A percentile compares a stretch with the other conserved stretches of the same genome.
These are phyloP conservation scores for Xylogone sp. DNA, from an alignment of 2,329 filamentous ascomycete species.

Conservation along the genomic window DNA sequence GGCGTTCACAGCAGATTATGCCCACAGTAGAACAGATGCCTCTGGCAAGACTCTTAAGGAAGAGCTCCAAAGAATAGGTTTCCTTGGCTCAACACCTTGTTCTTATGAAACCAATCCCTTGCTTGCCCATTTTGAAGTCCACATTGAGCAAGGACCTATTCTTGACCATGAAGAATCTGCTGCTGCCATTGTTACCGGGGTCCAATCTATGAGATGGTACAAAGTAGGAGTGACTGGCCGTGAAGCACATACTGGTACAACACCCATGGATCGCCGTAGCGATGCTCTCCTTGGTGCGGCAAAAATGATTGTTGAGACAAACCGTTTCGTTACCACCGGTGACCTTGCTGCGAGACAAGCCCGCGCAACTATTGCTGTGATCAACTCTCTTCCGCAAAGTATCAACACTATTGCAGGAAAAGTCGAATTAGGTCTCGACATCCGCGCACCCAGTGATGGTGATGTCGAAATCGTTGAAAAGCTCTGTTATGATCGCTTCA, in stretches of 20 bases:
- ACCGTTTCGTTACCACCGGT: neutral
- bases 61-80: conserved; percentile 67
- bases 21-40: conserved; percentile 58
- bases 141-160: conserved; percentile 74
- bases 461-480: conserved; percentile 12
- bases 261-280: conserved; percentile 56
- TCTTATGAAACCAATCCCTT: conserved; percentile 57
- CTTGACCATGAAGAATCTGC: conserved; percentile 59
- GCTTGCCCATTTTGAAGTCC: conserved; percentile 74
- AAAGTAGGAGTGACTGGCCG: conserved; percentile 59
- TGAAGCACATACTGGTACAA: conserved; percentile 70
- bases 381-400: conserved; percentile 12
- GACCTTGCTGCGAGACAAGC: neutral
- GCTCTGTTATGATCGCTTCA: conserved; percentile 8
- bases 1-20: conserved; percentile 56
- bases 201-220: conserved; percentile 73
- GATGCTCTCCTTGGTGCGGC: conserved; percentile 63
- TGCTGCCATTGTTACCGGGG: conserved; percentile 65
- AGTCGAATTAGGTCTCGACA: conserved; percentile 10
- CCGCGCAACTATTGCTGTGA: conserved; percentile 19
- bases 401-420: conserved; percentile 13
- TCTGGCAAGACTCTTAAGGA: conserved; percentile 33
- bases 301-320: conserved; percentile 49
- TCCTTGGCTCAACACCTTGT: conserved; percentile 53
- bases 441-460: conserved; percentile 8